phyloP scores from a whole-genome alignment of 495 filamentous ascomycete species.

The Aspergillus egyptiacus region DNA sequence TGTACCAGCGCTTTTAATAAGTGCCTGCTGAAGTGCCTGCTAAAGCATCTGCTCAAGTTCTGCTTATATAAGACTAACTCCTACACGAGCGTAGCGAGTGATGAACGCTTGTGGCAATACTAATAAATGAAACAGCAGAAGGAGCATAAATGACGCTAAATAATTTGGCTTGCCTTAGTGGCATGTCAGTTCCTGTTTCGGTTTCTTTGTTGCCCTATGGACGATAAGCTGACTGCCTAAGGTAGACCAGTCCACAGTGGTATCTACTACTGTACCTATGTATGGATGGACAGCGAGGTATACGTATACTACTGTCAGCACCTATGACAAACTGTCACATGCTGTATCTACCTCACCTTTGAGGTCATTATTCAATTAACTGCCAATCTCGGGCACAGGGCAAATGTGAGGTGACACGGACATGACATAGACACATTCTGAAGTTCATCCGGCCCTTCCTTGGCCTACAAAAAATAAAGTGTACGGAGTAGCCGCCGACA shows the following conservation, averaged over 20 bases:
- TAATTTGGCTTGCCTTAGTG: conserved; percentile 25
- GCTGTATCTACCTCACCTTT: not conserved
- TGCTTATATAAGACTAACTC: too few relatives aligned
- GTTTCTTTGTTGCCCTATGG: conserved; percentile 10
- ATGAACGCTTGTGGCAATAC: too few relatives aligned
- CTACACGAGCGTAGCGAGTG: too few relatives aligned
- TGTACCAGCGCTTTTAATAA: too few relatives aligned
- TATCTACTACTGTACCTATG: too few relatives aligned
- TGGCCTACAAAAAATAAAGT: conserved; percentile 6
- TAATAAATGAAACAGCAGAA: too few relatives aligned
- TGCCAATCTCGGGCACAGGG: not conserved
- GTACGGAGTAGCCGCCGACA: not conserved
- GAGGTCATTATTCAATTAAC: not conserved
- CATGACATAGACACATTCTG: conserved; percentile 1
- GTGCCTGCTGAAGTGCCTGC: too few relatives aligned
- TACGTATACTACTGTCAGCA: not conserved
- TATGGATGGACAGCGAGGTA: too few relatives aligned
- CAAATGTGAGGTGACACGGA: conserved; percentile 1
- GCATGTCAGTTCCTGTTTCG: conserved; percentile 22
- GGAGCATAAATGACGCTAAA: conserved; percentile 13
- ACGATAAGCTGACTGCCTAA: conserved; percentile 10
- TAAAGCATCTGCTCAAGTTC: too few relatives aligned
- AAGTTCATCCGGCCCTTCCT: conserved; percentile 4
- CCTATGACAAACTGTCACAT: conserved; percentile 7
- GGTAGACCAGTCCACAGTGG: too few relatives aligned